Percentiles rank a stretch among this genome's conserved stretches.
Evolutionary conservation across 805 yeast species (phyloP).

Genomic region (Yarrowia divulgata): DNA sequence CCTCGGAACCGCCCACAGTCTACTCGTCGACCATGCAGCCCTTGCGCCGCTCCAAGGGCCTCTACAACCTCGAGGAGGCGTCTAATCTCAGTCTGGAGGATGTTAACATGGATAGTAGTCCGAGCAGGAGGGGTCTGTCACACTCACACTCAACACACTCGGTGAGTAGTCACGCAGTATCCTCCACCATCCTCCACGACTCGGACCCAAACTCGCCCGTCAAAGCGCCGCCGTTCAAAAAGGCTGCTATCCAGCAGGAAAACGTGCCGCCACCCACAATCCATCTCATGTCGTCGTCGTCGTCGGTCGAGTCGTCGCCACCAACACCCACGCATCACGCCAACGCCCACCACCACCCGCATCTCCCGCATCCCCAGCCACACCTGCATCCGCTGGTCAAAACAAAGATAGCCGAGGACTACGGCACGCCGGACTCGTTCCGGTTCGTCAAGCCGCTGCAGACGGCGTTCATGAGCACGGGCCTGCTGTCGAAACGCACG

Average conservation of each 20-base stretch:
- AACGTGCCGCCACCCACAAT: constrained; percentile 40
- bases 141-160: no score
- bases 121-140: not conserved
- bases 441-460: constrained; percentile 82
- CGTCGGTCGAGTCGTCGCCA: constrained; percentile 43
- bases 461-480: constrained; percentile 80
- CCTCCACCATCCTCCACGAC: constrained; percentile 8
- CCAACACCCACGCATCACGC: constrained; percentile 30
- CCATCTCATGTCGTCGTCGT: constrained; percentile 45
- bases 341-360: constrained; percentile 4
- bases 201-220: constrained; percentile 36
- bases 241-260: constrained; percentile 21
- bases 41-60: constrained; percentile 53
- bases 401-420: constrained; percentile 42
- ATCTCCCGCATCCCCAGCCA: constrained; percentile 19
- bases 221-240: constrained; percentile 36
- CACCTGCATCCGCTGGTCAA: constrained; percentile 26
- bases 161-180: no score
- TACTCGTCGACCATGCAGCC: constrained; percentile 42
- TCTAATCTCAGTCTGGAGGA: constrained; percentile 40
- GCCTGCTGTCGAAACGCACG: constrained; percentile 69
- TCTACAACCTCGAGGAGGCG: constrained; percentile 53
- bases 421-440: constrained; percentile 63
- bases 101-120: constrained; percentile 16
- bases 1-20: constrained; percentile 30